These are phyloP conservation scores for Microsporum canis DNA, from an alignment of 2,329 filamentous ascomycete species.

Conservation along the genomic window DNA sequence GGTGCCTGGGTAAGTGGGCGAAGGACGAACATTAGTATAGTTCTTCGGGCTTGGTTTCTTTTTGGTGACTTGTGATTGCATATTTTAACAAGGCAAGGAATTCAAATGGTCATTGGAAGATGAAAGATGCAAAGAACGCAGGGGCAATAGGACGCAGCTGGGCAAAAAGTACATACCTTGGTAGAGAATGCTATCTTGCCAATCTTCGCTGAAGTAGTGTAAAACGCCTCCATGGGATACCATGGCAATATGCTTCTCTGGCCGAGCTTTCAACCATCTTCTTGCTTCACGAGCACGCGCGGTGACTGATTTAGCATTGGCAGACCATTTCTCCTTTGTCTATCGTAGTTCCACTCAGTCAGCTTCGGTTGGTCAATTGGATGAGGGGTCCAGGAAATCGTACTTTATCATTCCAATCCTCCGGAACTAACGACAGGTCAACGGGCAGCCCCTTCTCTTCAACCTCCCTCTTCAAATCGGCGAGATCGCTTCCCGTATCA, in stretches of 20 bases:
- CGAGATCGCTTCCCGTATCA: constrained; percentile 56
- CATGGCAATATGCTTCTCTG: constrained; percentile 58
- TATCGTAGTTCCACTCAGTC: constrained; percentile 9
- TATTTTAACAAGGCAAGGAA: not conserved
- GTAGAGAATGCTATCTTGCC: constrained; percentile 46
- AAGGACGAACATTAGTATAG: constrained; percentile 16
- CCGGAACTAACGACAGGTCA: constrained; percentile 50
- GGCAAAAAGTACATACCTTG: constrained; percentile 26
- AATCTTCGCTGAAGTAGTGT: constrained; percentile 78
- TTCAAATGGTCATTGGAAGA: constrained; percentile 2
- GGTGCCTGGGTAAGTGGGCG: constrained; percentile 43
- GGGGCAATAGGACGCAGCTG: not conserved
- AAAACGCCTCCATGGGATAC: constrained; percentile 76
- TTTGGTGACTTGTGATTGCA: constrained; percentile 14
- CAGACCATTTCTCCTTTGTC: constrained; percentile 34
- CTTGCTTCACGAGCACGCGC: constrained; percentile 51
- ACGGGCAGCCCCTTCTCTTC: constrained; percentile 42
- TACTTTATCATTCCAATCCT: constrained; percentile 63
- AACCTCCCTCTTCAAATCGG: constrained; percentile 51
- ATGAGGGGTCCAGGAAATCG: not conserved
- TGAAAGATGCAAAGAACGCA: not conserved
- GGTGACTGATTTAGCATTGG: constrained; percentile 43
- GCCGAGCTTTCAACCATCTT: constrained; percentile 41
- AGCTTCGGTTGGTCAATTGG: not conserved
- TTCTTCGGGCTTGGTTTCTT: constrained; percentile 14